phyloP scores from a whole-genome alignment of 2,329 filamentous ascomycete species.

The Elsinoe batatas region DNA sequence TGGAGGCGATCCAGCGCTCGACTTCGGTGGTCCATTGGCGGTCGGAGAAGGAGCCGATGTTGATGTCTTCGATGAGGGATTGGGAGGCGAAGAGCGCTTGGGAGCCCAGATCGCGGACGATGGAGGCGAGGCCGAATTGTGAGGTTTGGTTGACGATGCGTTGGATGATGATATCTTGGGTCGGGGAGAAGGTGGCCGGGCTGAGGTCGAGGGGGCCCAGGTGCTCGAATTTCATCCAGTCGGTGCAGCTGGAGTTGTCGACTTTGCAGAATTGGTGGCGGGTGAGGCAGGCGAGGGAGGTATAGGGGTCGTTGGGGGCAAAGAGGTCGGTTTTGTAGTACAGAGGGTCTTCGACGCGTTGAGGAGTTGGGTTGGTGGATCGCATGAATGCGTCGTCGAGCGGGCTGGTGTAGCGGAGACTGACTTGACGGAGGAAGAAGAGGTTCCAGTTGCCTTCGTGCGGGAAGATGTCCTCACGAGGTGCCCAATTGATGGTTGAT shows the following conservation, averaged over 20 bases:
- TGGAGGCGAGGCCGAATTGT: slow-evolving; percentile 8
- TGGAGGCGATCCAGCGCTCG: slow-evolving; percentile 8
- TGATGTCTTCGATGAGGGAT: slow-evolving; percentile 7
- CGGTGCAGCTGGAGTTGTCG: not conserved
- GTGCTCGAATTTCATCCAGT: slow-evolving; percentile 1
- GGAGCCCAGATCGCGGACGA: slow-evolving; percentile 10
- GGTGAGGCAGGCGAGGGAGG: slow-evolving; percentile 1
- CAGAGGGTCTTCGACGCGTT: not conserved
- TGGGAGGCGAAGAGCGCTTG: slow-evolving; percentile 2
- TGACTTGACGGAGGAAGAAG: slow-evolving; percentile 9
- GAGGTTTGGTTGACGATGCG: slow-evolving; percentile 11
- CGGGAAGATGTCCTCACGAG: not conserved
- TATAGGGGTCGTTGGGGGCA: not conserved
- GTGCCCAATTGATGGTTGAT: not conserved
- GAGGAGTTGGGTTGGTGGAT: not conserved
- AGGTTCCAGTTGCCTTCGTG: slow-evolving; percentile 8
- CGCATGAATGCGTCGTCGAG: not conserved
- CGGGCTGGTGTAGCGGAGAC: slow-evolving; percentile 1
- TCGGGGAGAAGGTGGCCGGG: not conserved
- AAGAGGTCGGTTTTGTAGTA: slow-evolving; percentile 4
- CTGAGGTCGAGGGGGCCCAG: not conserved
- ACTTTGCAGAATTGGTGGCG: slow-evolving; percentile 8
- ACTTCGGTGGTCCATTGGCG: slow-evolving; percentile 6
- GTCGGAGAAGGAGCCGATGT: slow-evolving; percentile 8
- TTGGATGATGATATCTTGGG: slow-evolving; percentile 9